Percentiles rank a stretch among this genome's conserved stretches.
phyloP scores from a whole-genome alignment of 805 yeast species.

The Candida coquimbonensis region DNA sequence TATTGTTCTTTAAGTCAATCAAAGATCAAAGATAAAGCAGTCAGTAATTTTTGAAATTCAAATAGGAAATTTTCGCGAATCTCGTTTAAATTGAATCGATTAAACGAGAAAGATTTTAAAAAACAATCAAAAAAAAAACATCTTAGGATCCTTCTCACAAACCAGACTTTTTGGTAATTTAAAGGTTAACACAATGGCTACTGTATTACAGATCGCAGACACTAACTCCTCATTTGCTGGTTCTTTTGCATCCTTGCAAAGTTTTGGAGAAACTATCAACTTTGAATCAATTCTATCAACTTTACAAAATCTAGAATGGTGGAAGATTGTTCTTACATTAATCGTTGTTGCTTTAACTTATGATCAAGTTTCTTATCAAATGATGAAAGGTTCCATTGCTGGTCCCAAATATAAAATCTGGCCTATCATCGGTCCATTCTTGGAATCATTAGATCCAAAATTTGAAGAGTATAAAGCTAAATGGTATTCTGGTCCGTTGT shows the following conservation, averaged over 20 bases:
- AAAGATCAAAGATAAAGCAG: too few relatives aligned
- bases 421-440: conserved; percentile 95
- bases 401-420: conserved; percentile 85
- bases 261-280: neutral
- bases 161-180: neutral
- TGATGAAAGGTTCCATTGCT: conserved; percentile 79
- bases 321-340: conserved; percentile 42
- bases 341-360: conserved; percentile 45
- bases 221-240: conserved; percentile 13
- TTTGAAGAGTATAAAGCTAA: conserved; percentile 88
- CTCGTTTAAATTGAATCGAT: too few relatives aligned
- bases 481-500: conserved; percentile 91
- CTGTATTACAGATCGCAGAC: conserved; percentile 15
- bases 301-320: conserved; percentile 38
- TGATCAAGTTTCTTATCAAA: conserved; percentile 75
- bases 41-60: too few relatives aligned
- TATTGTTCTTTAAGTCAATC: too few relatives aligned
- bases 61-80: too few relatives aligned
- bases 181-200: conserved; percentile 11
- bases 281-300: conserved; percentile 10
- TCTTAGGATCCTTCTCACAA: neutral
- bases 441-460: conserved; percentile 91
- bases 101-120: neutral
- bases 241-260: conserved; percentile 3
- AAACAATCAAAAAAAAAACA: neutral